A percentile compares a stretch with the other conserved stretches of the same genome.
phyloP scores from a whole-genome alignment of 176 grass and related monocot species.

The Carex myosuroides region DNA sequence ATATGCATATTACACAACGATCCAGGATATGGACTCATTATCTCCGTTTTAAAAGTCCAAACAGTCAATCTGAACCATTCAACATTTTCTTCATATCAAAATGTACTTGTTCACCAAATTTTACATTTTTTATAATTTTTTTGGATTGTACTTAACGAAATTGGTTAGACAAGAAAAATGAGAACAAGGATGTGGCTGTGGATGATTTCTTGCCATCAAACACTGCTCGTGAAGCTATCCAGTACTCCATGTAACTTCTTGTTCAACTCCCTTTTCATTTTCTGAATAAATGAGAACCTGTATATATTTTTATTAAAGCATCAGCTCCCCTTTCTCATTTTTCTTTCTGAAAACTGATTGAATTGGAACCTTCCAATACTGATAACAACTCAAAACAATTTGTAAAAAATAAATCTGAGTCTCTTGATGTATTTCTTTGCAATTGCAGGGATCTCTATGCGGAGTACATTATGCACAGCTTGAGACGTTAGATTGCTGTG shows the following conservation, averaged over 20 bases:
- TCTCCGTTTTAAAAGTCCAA: too few relatives aligned
- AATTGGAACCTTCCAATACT: neutral
- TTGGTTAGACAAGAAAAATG: conserved; percentile 66
- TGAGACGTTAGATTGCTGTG: conserved; percentile 34
- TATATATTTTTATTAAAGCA: neutral
- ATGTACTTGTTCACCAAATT: too few relatives aligned
- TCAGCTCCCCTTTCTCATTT: neutral
- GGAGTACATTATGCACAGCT: conserved; percentile 47
- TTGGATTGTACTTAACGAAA: neutral
- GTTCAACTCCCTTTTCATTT: neutral
- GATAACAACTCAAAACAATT: neutral
- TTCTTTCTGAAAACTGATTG: neutral
- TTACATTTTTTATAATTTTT: too few relatives aligned
- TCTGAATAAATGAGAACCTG: too few relatives aligned
- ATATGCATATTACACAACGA: too few relatives aligned
- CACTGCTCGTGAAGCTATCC: conserved; percentile 46
- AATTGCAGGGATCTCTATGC: conserved; percentile 50
- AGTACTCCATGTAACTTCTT: conserved; percentile 58
- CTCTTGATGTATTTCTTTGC: neutral
- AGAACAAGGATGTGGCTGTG: conserved; percentile 68
- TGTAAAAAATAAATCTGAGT: neutral
- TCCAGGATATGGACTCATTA: too few relatives aligned
- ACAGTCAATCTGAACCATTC: too few relatives aligned
- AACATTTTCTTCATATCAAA: too few relatives aligned
- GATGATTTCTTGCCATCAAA: conserved; percentile 39